Conservation (phyloP, 257 asterid genomes). For the Anisodus acutangulus region DNA sequence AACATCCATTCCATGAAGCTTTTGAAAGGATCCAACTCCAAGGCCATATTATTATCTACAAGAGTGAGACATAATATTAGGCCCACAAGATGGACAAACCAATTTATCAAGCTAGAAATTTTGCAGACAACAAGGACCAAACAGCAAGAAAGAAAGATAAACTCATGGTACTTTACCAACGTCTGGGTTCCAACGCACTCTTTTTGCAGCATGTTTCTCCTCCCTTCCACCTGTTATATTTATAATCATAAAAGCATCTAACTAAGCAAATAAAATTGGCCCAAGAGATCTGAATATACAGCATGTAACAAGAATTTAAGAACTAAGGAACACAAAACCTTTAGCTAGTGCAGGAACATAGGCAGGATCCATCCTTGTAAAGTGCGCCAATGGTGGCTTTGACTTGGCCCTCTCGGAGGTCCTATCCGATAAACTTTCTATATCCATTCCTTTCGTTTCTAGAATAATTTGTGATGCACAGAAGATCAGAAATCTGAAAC, state of each 20-base stretch:
- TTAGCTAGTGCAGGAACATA: slow-evolving; percentile 68
- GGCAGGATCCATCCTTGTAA: slow-evolving; percentile 48
- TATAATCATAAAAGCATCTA: slow-evolving; percentile 28
- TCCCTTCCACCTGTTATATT: slow-evolving; percentile 47
- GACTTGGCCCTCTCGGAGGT: slow-evolving; percentile 29
- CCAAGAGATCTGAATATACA: slow-evolving; percentile 6
- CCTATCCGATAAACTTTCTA: slow-evolving; percentile 63
- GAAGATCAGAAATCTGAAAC: slow-evolving; percentile 25
- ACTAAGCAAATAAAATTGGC: slow-evolving; percentile 15
- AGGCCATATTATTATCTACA: not conserved
- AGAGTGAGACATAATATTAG: not conserved
- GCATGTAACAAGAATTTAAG: not conserved
- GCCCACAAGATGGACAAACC: not conserved
- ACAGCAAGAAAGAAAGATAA: slow-evolving; percentile 16
- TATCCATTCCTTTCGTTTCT: slow-evolving; percentile 53
- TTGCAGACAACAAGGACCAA: not conserved
- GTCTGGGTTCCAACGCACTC: slow-evolving; percentile 56
- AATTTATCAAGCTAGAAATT: slow-evolving; percentile 2
- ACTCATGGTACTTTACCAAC: slow-evolving; percentile 44
- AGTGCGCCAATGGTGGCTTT: slow-evolving; percentile 54
- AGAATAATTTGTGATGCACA: slow-evolving; percentile 29
- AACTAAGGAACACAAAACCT: slow-evolving; percentile 38
- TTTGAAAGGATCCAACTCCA: not conserved
- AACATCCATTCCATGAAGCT: slow-evolving; percentile 25
- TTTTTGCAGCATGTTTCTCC: slow-evolving; percentile 45